phyloP scores from a whole-genome alignment of 2,329 filamentous ascomycete genomes.

The Orbilia blumenaviensis region DNA sequence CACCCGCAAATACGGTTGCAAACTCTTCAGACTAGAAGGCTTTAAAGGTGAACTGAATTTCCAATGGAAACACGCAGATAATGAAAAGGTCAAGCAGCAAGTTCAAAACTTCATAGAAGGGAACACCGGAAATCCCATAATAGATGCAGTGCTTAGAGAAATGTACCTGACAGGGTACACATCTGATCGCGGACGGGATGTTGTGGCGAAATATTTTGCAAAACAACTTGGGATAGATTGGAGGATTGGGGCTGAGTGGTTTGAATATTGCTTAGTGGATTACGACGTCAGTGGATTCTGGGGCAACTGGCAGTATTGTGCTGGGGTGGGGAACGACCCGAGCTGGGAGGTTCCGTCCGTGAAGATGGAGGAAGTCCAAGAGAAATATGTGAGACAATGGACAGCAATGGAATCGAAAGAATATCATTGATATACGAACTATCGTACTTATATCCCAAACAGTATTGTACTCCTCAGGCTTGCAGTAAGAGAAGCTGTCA shows the following conservation, averaged over 20 bases:
- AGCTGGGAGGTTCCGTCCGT: constrained; percentile 1
- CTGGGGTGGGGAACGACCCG: constrained; percentile 28
- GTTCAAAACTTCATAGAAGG: constrained; percentile 63
- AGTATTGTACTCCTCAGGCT: no score
- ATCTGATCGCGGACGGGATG: constrained; percentile 78
- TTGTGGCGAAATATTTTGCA: constrained; percentile 77
- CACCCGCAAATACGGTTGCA: constrained; percentile 73
- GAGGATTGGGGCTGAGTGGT: constrained; percentile 83
- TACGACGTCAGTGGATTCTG: constrained; percentile 81
- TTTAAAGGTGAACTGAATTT: constrained; percentile 67
- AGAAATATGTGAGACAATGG: constrained; percentile 15
- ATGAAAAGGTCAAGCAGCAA: constrained; percentile 56
- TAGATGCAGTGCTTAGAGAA: constrained; percentile 80
- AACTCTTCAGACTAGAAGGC: constrained; percentile 72
- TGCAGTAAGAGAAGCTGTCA: no score
- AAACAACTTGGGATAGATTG: constrained; percentile 81
- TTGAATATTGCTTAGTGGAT: constrained; percentile 77
- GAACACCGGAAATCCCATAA: constrained; percentile 77
- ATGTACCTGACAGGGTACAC: constrained; percentile 80
- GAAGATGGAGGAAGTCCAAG: background rate
- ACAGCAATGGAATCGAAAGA: background rate
- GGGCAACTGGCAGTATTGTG: constrained; percentile 77
- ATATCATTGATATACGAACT: background rate
- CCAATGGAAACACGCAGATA: constrained; percentile 64
- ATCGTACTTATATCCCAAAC: no score